phyloP scores from a whole-genome alignment of 2,329 filamentous ascomycete genomes.

The Monilinia aucupariae region DNA sequence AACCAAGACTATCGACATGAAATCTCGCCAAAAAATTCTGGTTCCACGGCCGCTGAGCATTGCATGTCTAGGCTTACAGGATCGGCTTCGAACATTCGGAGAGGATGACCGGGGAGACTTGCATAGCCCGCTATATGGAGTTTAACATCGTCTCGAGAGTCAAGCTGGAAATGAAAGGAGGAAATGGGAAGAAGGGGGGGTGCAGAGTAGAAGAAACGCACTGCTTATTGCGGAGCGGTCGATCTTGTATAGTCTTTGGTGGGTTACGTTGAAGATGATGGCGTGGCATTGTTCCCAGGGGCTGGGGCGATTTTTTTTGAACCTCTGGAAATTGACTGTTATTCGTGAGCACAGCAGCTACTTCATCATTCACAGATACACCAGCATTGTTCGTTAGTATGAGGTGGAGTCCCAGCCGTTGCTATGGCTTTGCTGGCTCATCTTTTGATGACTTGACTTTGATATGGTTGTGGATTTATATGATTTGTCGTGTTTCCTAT shows the following conservation, averaged over 20 bases:
- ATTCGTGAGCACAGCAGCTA: too few species aligned
- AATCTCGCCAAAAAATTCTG: background rate
- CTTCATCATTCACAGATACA: background rate
- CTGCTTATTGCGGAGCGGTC: background rate
- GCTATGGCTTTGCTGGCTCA: background rate
- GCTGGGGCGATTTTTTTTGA: background rate
- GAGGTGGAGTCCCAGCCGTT: background rate
- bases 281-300: background rate
- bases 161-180: background rate
- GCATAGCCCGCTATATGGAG: background rate
- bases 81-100: background rate
- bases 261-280: background rate
- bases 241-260: background rate
- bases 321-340: background rate
- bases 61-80: background rate
- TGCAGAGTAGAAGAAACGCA: too few species aligned
- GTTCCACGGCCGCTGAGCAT: fast-evolving
- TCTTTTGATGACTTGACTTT: background rate
- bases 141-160: background rate
- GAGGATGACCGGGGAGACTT: background rate
- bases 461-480: background rate
- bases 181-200: too few species aligned
- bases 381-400: background rate
- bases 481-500: too few species aligned
- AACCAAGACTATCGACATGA: background rate